Evolutionary conservation across 176 grass and related monocot genomes (phyloP), one percentile per base, ranked within the genome.

Genomic region (Ensete glaucum): DNA sequence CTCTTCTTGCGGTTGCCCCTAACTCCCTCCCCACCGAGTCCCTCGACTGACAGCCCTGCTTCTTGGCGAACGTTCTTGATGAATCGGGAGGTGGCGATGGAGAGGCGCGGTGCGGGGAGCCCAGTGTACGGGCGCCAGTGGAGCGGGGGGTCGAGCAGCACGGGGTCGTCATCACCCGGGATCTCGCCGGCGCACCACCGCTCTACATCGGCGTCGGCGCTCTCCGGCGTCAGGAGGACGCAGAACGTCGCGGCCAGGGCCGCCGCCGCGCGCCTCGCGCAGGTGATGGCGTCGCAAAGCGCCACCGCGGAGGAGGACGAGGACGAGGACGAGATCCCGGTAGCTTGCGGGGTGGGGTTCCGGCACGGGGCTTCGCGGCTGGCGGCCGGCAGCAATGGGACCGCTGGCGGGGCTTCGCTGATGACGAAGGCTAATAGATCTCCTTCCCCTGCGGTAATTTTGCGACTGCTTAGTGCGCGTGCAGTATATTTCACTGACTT

Each of bases 161-260:
- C 90, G 50, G 94, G 90, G 25, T 96, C 94, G 78, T 85, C 88
- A 76, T 95, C 88, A 11, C 86, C 96, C 1, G 88, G 88, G 16
- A 86, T 82, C 59, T 93, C 91, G 11, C 96, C 88, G 6, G 88
- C 82, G 19, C 91, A 99, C 80, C 88, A 99, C 80, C 91, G 88
- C 12, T 91, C 65, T 50, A 71, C 59, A 57, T 77, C 1, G 55
- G 53, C 54, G 66, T 20, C 80, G 24, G 85, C 82, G 23, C 73
- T 95, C 6, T 89, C 91, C 76, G 86, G 88, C 59, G 82, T 89
- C 19, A 86, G 88, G 23, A 84, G 91, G 77, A 89, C 96, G 48
- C 88, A 99, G 91, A 99, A 99, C 84, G 96, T 99, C 16, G 91
- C 91, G 10, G 96, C 96, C 59, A 86, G 88, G 52, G 96, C 96